phyloP scores from a whole-genome alignment of 2,329 filamentous ascomycete species.

The Aspergillus tubingensis region DNA sequence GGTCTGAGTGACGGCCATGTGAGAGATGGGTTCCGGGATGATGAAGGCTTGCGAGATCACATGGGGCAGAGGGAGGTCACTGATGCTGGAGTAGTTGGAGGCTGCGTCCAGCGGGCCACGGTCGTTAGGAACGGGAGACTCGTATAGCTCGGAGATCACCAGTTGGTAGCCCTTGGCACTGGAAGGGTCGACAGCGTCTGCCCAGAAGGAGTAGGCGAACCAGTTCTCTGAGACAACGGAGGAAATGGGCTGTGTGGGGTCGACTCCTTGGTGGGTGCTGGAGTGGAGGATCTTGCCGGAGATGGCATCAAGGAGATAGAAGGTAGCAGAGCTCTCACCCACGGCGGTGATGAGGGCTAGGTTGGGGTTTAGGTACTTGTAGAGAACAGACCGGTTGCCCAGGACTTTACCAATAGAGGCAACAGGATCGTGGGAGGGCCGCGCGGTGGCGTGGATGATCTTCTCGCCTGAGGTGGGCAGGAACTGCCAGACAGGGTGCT shows the following conservation, averaged over 20 bases:
- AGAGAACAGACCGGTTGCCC: slow-evolving; percentile 86
- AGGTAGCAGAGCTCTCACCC: slow-evolving; percentile 63
- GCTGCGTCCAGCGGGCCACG: slow-evolving; percentile 73
- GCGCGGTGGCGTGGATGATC: slow-evolving; percentile 67
- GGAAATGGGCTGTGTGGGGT: slow-evolving; percentile 70
- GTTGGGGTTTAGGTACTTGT: slow-evolving; percentile 96
- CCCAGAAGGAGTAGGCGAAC: slow-evolving; percentile 82
- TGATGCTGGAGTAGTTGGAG: slow-evolving; percentile 75
- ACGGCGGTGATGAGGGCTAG: slow-evolving; percentile 73
- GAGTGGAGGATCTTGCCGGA: slow-evolving; percentile 79
- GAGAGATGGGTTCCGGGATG: slow-evolving; percentile 74
- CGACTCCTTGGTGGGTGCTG: slow-evolving; percentile 70
- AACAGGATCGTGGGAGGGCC: slow-evolving; percentile 77
- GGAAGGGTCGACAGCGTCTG: slow-evolving; percentile 50
- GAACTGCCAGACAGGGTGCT: slow-evolving; percentile 70
- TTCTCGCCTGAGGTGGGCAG: slow-evolving; percentile 64
- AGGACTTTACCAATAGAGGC: slow-evolving; percentile 94
- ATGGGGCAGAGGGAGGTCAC: slow-evolving; percentile 66
- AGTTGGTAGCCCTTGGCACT: slow-evolving; percentile 80
- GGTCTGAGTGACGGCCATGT: slow-evolving; percentile 83
- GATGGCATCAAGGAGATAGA: slow-evolving; percentile 82
- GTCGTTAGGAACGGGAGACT: slow-evolving; percentile 80
- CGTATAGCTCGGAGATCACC: slow-evolving; percentile 84
- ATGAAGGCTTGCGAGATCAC: slow-evolving; percentile 80
- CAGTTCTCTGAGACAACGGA: slow-evolving; percentile 90